Conservation (phyloP, 495 filamentous ascomycete species). For the Saxispiralis lemnorum region DNA sequence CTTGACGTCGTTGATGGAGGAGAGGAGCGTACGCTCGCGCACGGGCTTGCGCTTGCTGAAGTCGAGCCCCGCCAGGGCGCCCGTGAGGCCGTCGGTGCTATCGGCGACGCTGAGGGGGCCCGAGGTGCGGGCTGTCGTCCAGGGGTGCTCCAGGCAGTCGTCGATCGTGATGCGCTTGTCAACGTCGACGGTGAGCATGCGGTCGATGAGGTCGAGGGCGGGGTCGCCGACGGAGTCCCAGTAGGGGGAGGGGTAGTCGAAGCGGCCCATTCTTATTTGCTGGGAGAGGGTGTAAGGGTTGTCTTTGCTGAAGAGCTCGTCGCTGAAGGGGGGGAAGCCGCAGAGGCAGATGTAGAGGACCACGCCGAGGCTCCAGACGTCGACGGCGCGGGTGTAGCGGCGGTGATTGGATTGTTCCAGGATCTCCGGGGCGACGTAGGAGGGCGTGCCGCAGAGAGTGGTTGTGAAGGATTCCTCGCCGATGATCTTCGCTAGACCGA, state of each 20-base stretch:
- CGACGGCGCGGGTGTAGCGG: slow-evolving; percentile 85
- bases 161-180: slow-evolving; percentile 73
- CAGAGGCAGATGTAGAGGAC: slow-evolving; percentile 99
- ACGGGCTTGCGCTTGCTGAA: slow-evolving; percentile 63
- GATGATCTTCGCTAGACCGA: slow-evolving; percentile 95
- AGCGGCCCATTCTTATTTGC: slow-evolving; percentile 73
- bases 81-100: slow-evolving; percentile 84
- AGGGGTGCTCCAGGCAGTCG: slow-evolving; percentile 79
- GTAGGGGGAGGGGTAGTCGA: slow-evolving; percentile 92
- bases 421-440: slow-evolving; percentile 84
- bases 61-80: slow-evolving; percentile 61
- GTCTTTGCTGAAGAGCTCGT: slow-evolving; percentile 62
- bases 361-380: slow-evolving; percentile 93
- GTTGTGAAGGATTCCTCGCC: slow-evolving; percentile 97
- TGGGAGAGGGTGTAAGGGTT: slow-evolving; percentile 78
- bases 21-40: slow-evolving; percentile 71
- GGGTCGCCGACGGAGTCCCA: slow-evolving; percentile 88
- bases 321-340: slow-evolving; percentile 92
- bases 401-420: slow-evolving; percentile 58
- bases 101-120: slow-evolving; percentile 40
- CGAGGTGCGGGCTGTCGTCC: slow-evolving; percentile 47
- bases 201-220: slow-evolving; percentile 83
- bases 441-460: slow-evolving; percentile 82
- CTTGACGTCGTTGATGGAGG: slow-evolving; percentile 61
- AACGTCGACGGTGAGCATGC: slow-evolving; percentile 78